Base-by-base conservation (phyloP, 495 filamentous ascomycete genomes). In the Talaromyces adpressus region DNA sequence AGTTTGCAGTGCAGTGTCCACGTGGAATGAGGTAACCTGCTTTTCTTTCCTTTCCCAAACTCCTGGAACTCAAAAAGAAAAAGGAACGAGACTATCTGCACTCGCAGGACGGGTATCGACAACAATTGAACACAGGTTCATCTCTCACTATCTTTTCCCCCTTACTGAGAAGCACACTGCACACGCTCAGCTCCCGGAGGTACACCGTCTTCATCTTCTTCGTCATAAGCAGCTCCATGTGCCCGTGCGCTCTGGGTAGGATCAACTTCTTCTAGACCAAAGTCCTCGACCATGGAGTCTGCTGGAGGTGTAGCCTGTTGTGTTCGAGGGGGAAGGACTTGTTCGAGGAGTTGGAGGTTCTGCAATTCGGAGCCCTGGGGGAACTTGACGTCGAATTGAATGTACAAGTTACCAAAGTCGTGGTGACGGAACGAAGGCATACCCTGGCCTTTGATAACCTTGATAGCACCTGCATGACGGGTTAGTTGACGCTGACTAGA, bases 371-470 rank as follows among this genome's bases (percentile, higher is more conserved):
- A 74, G 68, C 81, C 79, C 66, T 85, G 74, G 63, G 94, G 94
- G 85, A 99, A 97, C 77, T 95, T 96, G 79, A 99, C 92, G 65
- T 90, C 86, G 81, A 99, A 99, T 74, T 95, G 91, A 72, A 98
- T 90, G 79, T 94, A 99, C 64, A 99, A 85, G 78, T 98, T 99
- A 65, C 94, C 94, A 72, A 84, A 88, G 77, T 97, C 91, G 77
- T 99, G 95, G 75, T 98, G 95, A 64, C 95, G 89, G 77, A 85
- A 89, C 0, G 95, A 96, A 41, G 94, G 94, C 94, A 99, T 99
- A 79, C 94, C 94, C 77, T 99, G 95, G 60, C 92, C 93, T 66
- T 89, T 89, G 70, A 99, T 90, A 75, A 96, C 88, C 83, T 97
- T 99, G 69, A 98, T 86, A 49, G 88, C 78, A 68, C 90, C 94